Percentiles rank a stretch among this genome's conserved stretches.
Evolutionary conservation across 2,329 filamentous ascomycete species (phyloP).

Genomic region (Elsinoe arachidis): DNA sequence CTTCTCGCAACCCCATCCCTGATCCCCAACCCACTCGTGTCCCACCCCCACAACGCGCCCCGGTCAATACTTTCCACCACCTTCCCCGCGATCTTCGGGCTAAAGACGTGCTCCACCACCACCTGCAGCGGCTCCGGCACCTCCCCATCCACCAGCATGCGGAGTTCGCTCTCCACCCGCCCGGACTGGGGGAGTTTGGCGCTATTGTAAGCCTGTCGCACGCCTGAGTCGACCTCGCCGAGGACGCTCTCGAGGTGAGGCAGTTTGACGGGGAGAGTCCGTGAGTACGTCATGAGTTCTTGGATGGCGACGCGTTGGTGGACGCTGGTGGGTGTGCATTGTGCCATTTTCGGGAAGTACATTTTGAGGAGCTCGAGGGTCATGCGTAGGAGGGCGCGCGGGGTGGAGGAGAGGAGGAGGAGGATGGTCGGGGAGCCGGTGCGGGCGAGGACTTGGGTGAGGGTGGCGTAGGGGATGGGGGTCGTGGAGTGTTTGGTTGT

Average conservation of each 20-base stretch:
- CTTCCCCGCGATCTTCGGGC: constrained; percentile 40
- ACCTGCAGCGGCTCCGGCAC: constrained; percentile 44
- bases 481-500: not conserved
- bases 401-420: constrained; percentile 65
- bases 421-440: constrained; percentile 24
- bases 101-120: constrained; percentile 41
- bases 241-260: constrained; percentile 40
- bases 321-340: constrained; percentile 36
- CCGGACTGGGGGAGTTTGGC: constrained; percentile 36
- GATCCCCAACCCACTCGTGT: constrained; percentile 62
- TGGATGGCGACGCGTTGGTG: constrained; percentile 32
- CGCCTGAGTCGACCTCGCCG: constrained; percentile 55
- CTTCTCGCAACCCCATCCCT: constrained; percentile 38
- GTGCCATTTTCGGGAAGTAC: constrained; percentile 18
- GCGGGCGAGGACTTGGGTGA: constrained; percentile 18
- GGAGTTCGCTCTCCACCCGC: constrained; percentile 42
- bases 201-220: constrained; percentile 49
- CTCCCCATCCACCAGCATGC: constrained; percentile 44
- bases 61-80: constrained; percentile 55
- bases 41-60: constrained; percentile 61
- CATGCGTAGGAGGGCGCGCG: constrained; percentile 62
- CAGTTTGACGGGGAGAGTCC: constrained; percentile 39
- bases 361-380: constrained; percentile 52
- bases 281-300: constrained; percentile 16
- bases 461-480: not conserved